These are phyloP conservation scores for Nannochloris sp. DNA, from an alignment of 139 green algal genomes.

Conservation along the genomic window DNA sequence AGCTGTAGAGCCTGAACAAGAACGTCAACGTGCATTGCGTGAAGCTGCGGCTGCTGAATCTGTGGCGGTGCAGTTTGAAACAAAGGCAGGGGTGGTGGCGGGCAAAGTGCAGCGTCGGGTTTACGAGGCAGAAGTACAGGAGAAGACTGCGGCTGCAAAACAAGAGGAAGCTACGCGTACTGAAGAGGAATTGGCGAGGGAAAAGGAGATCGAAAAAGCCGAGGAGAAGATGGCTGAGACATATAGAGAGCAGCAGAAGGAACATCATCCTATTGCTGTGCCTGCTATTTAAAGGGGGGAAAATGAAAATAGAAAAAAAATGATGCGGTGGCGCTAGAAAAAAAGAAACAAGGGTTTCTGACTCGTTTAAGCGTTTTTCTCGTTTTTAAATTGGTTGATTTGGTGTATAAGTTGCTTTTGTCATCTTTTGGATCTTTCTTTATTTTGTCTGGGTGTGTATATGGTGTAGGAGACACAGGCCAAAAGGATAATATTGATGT, in stretches of 20 bases:
- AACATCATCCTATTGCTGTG: not conserved
- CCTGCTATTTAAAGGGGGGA: not conserved
- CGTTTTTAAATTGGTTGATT: not conserved
- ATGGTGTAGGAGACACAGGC: too few species aligned
- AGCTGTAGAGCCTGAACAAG: not conserved
- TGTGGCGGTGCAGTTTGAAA: not conserved
- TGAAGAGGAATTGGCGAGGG: not conserved
- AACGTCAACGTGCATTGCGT: conserved; percentile 18
- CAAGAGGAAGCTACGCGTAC: not conserved
- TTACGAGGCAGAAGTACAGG: conserved; percentile 8
- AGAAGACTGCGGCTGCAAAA: not conserved
- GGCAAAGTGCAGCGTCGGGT: conserved; percentile 6
- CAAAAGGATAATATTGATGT: too few species aligned
- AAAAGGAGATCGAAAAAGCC: not conserved
- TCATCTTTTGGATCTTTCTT: too few species aligned
- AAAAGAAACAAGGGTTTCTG: too few species aligned
- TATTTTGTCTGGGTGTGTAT: too few species aligned
- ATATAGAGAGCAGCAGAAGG: not conserved
- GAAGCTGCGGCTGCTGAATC: conserved; percentile 17
- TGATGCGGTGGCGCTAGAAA: not conserved
- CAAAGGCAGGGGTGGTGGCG: conserved; percentile 8
- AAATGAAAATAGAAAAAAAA: not conserved
- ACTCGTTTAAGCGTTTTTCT: too few species aligned
- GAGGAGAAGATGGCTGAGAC: not conserved
- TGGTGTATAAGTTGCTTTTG: not conserved